Evolutionary conservation across 2,329 filamentous ascomycete species (phyloP).

Genomic region (Talaromyces sp.): DNA sequence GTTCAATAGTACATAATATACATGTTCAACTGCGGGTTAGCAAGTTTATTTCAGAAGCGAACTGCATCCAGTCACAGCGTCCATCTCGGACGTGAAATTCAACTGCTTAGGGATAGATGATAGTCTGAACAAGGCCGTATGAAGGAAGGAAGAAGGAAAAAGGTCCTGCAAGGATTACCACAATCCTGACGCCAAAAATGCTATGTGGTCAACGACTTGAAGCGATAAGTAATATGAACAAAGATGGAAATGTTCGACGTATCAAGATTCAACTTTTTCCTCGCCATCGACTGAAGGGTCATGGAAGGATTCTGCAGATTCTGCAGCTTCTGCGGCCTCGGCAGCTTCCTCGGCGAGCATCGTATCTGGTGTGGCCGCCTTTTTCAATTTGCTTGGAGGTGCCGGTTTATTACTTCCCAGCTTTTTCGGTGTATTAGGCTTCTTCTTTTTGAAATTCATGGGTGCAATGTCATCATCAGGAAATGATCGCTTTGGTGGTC

Average conservation of each 20-base stretch:
- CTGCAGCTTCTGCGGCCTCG: constrained; percentile 18
- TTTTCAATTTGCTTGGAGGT: constrained; percentile 37
- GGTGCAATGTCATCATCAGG: constrained; percentile 41
- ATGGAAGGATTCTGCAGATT: constrained; percentile 10
- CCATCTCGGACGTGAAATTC: neutral
- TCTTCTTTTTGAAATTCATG: constrained; percentile 47
- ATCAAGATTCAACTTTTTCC: constrained; percentile 33
- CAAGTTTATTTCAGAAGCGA: neutral
- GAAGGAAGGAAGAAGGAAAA: neutral
- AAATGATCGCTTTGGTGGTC: constrained; percentile 32
- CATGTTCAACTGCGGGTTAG: neutral
- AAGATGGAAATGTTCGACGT: neutral
- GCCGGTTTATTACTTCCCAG: constrained; percentile 34
- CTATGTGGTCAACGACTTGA: constrained; percentile 7
- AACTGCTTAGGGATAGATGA: neutral
- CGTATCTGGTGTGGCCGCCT: constrained; percentile 36
- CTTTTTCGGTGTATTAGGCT: constrained; percentile 36
- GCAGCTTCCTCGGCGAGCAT: constrained; percentile 25
- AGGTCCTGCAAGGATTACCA: constrained; percentile 2
- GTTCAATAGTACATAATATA: constrained; percentile 2
- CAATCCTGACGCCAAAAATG: constrained; percentile 14
- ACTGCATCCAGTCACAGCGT: neutral
- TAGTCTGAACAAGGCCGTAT: neutral
- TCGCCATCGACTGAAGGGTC: constrained; percentile 20
- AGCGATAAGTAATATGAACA: constrained; percentile 7